These are phyloP conservation scores for Podospora pseudopauciseta DNA, from an alignment of 495 filamentous ascomycete species.

Conservation along the genomic window DNA sequence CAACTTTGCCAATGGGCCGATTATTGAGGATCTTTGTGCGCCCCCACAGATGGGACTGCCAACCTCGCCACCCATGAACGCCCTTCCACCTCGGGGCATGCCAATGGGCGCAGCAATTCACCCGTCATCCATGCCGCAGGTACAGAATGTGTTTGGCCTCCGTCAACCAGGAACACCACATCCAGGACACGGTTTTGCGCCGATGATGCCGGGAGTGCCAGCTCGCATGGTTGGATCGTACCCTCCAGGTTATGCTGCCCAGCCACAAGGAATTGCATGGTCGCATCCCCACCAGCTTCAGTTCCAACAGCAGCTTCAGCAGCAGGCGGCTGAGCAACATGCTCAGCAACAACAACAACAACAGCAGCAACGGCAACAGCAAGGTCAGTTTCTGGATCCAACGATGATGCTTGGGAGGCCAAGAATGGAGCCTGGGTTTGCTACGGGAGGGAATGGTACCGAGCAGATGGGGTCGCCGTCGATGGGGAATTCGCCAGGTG, in stretches of 20 bases:
- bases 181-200: neutral
- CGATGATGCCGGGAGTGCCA: neutral
- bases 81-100: slow-evolving; percentile 4
- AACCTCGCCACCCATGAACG: slow-evolving; percentile 9
- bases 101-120: slow-evolving; percentile 8
- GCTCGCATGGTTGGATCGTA: neutral
- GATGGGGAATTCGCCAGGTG: neutral
- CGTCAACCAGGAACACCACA: slow-evolving; percentile 9
- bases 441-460: neutral
- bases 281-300: slow-evolving; percentile 27
- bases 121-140: slow-evolving; percentile 16
- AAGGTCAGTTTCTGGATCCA: slow-evolving; percentile 5
- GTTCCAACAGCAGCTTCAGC: slow-evolving; percentile 1
- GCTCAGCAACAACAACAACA: neutral
- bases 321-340: neutral
- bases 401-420: slow-evolving; percentile 4
- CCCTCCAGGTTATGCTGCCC: neutral
- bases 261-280: neutral
- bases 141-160: slow-evolving; percentile 20
- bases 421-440: slow-evolving; percentile 15
- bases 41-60: slow-evolving; percentile 14
- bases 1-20: slow-evolving; percentile 20
- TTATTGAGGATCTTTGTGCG: slow-evolving; percentile 22
- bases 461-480: slow-evolving; percentile 1
- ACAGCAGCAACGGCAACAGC: slow-evolving; percentile 3